phyloP scores from a whole-genome alignment of 805 yeast species.

The Lipomyces spencermartinsiae region DNA sequence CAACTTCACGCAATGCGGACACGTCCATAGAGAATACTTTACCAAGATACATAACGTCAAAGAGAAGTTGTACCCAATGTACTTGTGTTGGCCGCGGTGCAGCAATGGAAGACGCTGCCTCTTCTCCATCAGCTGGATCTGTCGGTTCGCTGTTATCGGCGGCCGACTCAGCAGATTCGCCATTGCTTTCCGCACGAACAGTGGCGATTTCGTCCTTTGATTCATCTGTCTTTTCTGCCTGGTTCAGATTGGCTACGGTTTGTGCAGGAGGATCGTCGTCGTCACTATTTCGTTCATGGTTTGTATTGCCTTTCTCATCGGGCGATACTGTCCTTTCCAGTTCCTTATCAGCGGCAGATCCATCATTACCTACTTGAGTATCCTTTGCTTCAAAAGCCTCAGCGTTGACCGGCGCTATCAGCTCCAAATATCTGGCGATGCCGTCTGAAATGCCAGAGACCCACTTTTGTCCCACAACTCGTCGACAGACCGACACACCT shows the following conservation, averaged over 20 bases:
- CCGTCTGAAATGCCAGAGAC: conserved; percentile 11
- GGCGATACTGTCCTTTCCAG: neutral
- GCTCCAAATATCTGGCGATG: conserved; percentile 8
- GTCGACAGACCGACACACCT: conserved; percentile 27
- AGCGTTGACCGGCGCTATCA: neutral
- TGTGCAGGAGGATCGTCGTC: neutral
- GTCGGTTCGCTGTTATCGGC: neutral
- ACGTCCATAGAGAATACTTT: conserved; percentile 17
- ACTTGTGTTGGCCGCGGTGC: conserved; percentile 3
- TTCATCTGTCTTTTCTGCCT: neutral
- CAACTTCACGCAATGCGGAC: conserved; percentile 6
- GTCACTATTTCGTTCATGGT: neutral
- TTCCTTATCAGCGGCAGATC: neutral
- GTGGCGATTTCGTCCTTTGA: neutral
- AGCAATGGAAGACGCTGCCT: neutral
- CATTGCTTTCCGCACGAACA: neutral
- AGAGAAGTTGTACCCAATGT: conserved; percentile 33
- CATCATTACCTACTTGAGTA: neutral
- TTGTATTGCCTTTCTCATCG: neutral
- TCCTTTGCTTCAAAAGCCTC: neutral
- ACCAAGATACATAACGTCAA: conserved; percentile 29
- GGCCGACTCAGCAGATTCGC: neutral
- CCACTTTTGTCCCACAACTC: conserved; percentile 28
- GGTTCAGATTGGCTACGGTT: neutral
- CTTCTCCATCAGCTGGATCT: neutral